Percentiles rank a stretch among this genome's conserved stretches.
Conservation (phyloP, 176 grass and related monocot genomes). For the Stipa capillata region DNA sequence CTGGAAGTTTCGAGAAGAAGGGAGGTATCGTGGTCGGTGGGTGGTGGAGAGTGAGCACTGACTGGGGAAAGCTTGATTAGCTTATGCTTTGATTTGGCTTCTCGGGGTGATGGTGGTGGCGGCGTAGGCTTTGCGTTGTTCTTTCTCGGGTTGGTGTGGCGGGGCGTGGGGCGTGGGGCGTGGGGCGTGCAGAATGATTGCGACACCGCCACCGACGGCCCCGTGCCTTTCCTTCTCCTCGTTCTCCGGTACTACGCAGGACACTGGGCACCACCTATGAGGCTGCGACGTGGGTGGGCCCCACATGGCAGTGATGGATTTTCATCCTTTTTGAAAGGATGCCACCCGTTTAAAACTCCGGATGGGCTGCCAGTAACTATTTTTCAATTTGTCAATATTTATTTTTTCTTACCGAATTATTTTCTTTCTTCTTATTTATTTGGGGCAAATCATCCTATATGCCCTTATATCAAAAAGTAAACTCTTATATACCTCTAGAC, state of each 20-base stretch:
- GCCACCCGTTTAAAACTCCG: too few relatives aligned
- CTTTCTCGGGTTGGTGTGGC: conserved; percentile 4
- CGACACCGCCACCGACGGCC: conserved; percentile 29
- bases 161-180: too few relatives aligned
- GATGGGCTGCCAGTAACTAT: too few relatives aligned
- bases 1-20: conserved; percentile 22
- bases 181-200: conserved; percentile 11
- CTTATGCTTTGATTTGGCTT: not conserved
- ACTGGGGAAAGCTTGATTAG: not conserved
- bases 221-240: not conserved
- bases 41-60: not conserved
- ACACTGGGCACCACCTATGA: not conserved
- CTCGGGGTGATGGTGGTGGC: not conserved
- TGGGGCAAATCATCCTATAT: too few relatives aligned
- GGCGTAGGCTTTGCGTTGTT: not conserved
- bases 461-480: too few relatives aligned
- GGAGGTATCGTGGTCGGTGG: not conserved
- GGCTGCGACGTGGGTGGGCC: too few relatives aligned
- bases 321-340: too few relatives aligned
- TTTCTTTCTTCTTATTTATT: too few relatives aligned
- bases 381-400: too few relatives aligned
- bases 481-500: too few relatives aligned
- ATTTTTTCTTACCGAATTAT: too few relatives aligned
- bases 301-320: not conserved
- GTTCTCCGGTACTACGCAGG: not conserved